phyloP scores from a whole-genome alignment of 495 filamentous ascomycete genomes.

The Hypoxylon subgilvum region DNA sequence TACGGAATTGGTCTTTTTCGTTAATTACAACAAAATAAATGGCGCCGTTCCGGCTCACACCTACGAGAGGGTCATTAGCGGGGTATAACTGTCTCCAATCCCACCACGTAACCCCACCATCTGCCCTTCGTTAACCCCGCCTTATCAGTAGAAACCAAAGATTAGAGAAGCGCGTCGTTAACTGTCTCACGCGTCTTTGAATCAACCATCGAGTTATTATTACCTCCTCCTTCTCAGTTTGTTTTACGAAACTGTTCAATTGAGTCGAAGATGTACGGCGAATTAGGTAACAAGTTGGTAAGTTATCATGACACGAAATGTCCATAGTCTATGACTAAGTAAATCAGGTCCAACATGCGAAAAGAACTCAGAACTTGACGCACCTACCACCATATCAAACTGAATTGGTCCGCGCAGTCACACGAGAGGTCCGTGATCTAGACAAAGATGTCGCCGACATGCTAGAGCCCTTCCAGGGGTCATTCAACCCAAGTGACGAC shows the following conservation, averaged over 20 bases:
- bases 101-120: slow-evolving; percentile 12
- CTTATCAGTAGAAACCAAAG: no score
- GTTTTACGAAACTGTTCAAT: neutral
- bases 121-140: no score
- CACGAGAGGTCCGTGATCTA: slow-evolving; percentile 91
- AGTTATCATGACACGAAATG: neutral
- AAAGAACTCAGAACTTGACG: slow-evolving; percentile 86
- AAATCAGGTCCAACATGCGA: slow-evolving; percentile 88
- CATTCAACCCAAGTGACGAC: slow-evolving; percentile 84
- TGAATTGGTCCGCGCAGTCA: slow-evolving; percentile 85
- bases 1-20: slow-evolving; percentile 12
- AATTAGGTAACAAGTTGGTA: slow-evolving; percentile 79
- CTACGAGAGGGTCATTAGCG: slow-evolving; percentile 22
- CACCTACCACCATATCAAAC: slow-evolving; percentile 93
- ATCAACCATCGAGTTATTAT: neutral
- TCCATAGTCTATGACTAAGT: slow-evolving; percentile 26
- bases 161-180: no score
- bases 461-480: slow-evolving; percentile 79
- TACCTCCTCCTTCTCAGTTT: neutral
- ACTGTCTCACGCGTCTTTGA: slow-evolving; percentile 24
- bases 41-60: slow-evolving; percentile 19
- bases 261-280: slow-evolving; percentile 78
- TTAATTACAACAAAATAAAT: slow-evolving; percentile 20
- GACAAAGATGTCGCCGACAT: slow-evolving; percentile 85
- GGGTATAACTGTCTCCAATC: slow-evolving; percentile 13